Conservation (phyloP, 495 filamentous ascomycete genomes). For the Trypethelium eluteriae region DNA sequence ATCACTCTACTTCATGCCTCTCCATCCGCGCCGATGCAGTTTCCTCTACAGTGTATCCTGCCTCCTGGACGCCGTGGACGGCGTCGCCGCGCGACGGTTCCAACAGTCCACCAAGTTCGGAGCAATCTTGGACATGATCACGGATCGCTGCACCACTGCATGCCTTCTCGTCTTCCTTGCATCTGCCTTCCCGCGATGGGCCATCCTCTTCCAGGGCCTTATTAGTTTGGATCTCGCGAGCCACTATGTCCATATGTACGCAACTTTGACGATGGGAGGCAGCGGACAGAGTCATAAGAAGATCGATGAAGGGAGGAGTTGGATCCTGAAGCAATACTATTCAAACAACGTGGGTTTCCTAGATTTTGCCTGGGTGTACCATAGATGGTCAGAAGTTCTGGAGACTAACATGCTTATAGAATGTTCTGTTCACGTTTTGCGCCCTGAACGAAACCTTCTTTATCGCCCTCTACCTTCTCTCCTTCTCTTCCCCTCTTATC, state of each 20-base stretch:
- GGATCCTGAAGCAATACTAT: conserved; percentile 90
- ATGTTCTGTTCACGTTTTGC: conserved; percentile 85
- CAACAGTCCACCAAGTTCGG: conserved; percentile 90
- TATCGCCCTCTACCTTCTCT: conserved; percentile 93
- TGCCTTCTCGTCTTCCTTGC: conserved; percentile 90
- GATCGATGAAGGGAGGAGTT: conserved; percentile 67
- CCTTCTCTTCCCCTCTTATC: conserved; percentile 81
- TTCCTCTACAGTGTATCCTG: conserved; percentile 87
- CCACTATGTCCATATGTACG: conserved; percentile 99
- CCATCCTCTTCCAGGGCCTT: conserved; percentile 83
- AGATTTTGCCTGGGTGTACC: not conserved
- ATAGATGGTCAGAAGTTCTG: not conserved
- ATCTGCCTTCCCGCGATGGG: conserved; percentile 85
- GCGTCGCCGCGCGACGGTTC: conserved; percentile 78
- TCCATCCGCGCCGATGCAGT: conserved; percentile 90
- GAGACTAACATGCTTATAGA: conserved; percentile 44
- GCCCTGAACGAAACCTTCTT: conserved; percentile 91
- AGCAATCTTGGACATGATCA: conserved; percentile 96
- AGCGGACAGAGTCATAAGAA: conserved; percentile 82
- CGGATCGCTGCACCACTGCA: conserved; percentile 87
- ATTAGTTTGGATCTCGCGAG: conserved; percentile 88
- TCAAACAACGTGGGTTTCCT: conserved; percentile 70
- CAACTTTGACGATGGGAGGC: conserved; percentile 75
- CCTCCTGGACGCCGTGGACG: conserved; percentile 88
- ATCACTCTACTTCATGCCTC: conserved; percentile 96